Evolutionary conservation across 257 asterid genomes (phyloP), one percentile per base, ranked within the genome.

Genomic region (Agastache rugosa): DNA sequence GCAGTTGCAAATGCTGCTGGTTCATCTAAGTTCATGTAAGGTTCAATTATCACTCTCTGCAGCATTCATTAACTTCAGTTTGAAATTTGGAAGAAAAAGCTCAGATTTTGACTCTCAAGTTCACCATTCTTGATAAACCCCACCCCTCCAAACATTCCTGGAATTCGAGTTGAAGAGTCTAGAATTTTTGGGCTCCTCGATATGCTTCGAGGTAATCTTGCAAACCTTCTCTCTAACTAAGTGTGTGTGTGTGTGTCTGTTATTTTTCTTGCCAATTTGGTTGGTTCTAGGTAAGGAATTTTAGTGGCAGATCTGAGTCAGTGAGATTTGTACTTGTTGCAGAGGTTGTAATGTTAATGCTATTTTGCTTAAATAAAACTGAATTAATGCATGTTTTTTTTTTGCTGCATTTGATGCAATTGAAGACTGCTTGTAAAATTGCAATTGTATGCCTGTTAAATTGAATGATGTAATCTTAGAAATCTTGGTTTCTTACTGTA

Each of bases 181-280:
- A 47, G 15, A 41, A 22, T 7, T 51, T 74, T 70, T 79, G 78
- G 78, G 77, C 73, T 69, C 12, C 50, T 47, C 51, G 70, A 34
- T 67, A 83, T 82, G 87, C 68, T 79, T 73, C 81, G 9, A 85
- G 91, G 91, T 88, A 75, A 77, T 74, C 68, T 67, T 27, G 15
- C 65, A 58, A 54, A 17, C 59, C 59, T 51, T 67, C 58, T 56
- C 11, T 1, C 41, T 65, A 37, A 10, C 22, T 47, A 19, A 10
- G 29, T 66, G 31, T 58, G 70, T 66, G 44, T 58, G 12, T 58
- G 35, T 29, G n/a, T 67, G 22, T 20, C 14, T 51, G 58, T 7
- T 17, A 37, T 17, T 4, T n/a, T 51, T 51, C 58, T n/a, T 51
- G 23, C 58, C 25, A 51, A 51, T 29, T 64, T 65, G 67, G 12